Base-by-base conservation (phyloP, 1,284 basidiomycete genomes). In the Athelia sp. region DNA sequence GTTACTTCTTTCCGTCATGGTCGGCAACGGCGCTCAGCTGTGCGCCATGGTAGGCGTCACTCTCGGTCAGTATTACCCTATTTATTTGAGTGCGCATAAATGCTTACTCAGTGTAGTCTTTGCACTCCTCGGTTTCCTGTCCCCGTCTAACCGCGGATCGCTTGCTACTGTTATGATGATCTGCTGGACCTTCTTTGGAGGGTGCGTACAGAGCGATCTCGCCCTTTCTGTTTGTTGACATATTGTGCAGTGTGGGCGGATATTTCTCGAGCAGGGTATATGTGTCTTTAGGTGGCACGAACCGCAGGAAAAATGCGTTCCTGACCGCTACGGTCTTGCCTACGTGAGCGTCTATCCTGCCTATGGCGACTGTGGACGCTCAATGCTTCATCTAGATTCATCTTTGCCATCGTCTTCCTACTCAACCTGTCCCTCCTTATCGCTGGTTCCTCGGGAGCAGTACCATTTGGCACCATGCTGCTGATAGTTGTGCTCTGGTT, bases 141-240 rank as follows among this genome's bases (percentile, higher is more conserved):
- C 92, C 1, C 96, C 96, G 2, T 94, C 93, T 14, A 98, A 98
- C 63, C 86, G 96, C 35, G 96, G 96, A 29, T 90, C 92, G 6
- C 80, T 99, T 11, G 93, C 92, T 1, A 98, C 95, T 1, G 91
- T 98, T 43, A 94, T 99, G 86, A 87, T 98, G 72, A 83, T 98
- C 19, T 92, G 86, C 62, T 98, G 93, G 93, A 92, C 93, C 0
- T 75, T 98, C 55, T 98, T 98, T 61, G 93, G 93, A 66, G 73
- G 80, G 87, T 82, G 60, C 58, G 78, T 61, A 1, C 32, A 8
- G 32, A 32, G 43, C 6, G 6, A 22, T 26, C 21, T 44, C 9
- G 24, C 10, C 11, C 15, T 23, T 4, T 18, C 17, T 17, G 21
- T 3, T n/a, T 15, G 17, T 22, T 11, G 26, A 34, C 44, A 48